Conservation (phyloP, 2,329 filamentous ascomycete species). For the Fusarium sp. region DNA sequence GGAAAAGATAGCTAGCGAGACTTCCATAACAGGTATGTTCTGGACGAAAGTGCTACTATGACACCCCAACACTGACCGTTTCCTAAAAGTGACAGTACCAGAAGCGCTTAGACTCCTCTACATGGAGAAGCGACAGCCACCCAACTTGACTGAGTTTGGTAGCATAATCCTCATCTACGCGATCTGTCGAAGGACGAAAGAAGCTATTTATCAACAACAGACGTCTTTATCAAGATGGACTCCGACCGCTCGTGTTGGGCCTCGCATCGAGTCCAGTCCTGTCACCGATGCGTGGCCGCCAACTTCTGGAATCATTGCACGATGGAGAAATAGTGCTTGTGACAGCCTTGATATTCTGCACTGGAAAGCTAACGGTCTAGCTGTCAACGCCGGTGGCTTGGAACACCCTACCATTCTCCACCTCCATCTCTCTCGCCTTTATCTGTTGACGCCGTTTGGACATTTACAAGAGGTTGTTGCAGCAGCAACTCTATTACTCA, state of each 20-base stretch:
- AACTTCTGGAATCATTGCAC: conserved; percentile 26
- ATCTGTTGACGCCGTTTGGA: conserved; percentile 32
- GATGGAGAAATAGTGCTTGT: conserved; percentile 42
- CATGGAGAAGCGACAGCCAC: conserved; percentile 36
- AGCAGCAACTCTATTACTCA: neutral
- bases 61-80: too few species aligned
- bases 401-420: conserved; percentile 43
- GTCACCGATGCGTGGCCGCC: conserved; percentile 37
- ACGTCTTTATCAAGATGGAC: conserved; percentile 29
- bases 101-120: conserved; percentile 37
- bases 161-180: conserved; percentile 34
- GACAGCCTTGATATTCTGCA: conserved; percentile 41
- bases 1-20: neutral
- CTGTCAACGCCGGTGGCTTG: conserved; percentile 35
- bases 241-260: conserved; percentile 33
- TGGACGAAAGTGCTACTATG: too few species aligned
- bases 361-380: conserved; percentile 38
- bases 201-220: conserved; percentile 28
- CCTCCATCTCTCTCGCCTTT: conserved; percentile 38
- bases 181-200: conserved; percentile 24
- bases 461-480: conserved; percentile 31
- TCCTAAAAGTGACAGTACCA: conserved; percentile 10
- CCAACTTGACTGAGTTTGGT: conserved; percentile 39
- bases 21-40: too few species aligned
- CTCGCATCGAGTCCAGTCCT: conserved; percentile 10